Percentiles rank a stretch among this genome's conserved stretches.
phyloP scores from a whole-genome alignment of 225 moss, liverwort and hornwort species.

The Straminergon stramineum region DNA sequence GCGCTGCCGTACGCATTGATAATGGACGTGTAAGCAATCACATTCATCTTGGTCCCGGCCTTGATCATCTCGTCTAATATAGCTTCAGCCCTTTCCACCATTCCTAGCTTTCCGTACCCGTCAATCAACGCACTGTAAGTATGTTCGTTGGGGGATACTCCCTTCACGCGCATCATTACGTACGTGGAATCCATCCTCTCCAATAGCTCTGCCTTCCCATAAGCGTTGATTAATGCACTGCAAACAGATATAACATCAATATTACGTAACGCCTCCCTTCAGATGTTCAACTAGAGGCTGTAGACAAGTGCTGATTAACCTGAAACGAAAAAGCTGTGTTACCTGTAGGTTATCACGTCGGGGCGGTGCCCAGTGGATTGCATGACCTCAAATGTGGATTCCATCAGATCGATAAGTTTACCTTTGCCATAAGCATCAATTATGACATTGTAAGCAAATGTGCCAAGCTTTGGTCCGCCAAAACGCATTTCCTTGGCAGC shows the following conservation, averaged over 20 bases:
- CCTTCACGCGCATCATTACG: constrained; percentile 46
- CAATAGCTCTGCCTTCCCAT: constrained; percentile 53
- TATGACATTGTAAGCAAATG: constrained; percentile 55
- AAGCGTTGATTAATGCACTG: constrained; percentile 61
- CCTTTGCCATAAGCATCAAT: constrained; percentile 75
- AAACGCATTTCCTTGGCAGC: constrained; percentile 49
- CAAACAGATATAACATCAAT: constrained; percentile 5
- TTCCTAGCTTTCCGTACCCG: constrained; percentile 59
- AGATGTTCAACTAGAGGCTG: neutral
- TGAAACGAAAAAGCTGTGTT: neutral
- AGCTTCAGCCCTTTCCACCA: constrained; percentile 54
- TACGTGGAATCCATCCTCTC: constrained; percentile 53
- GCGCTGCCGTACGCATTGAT: constrained; percentile 61
- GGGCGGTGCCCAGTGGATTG: constrained; percentile 49
- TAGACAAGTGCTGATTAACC: neutral
- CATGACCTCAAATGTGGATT: constrained; percentile 44
- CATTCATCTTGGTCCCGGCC: constrained; percentile 47
- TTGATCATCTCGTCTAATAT: constrained; percentile 43
- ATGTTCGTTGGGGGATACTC: constrained; percentile 51
- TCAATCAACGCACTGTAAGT: constrained; percentile 58
- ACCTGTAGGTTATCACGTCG: constrained; percentile 59
- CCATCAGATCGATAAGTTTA: constrained; percentile 55
- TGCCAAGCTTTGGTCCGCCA: constrained; percentile 48
- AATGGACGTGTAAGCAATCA: constrained; percentile 56
- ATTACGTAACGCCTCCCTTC: neutral